Base-by-base conservation (phyloP, 495 filamentous ascomycete species). In the Xylaria longipes region DNA sequence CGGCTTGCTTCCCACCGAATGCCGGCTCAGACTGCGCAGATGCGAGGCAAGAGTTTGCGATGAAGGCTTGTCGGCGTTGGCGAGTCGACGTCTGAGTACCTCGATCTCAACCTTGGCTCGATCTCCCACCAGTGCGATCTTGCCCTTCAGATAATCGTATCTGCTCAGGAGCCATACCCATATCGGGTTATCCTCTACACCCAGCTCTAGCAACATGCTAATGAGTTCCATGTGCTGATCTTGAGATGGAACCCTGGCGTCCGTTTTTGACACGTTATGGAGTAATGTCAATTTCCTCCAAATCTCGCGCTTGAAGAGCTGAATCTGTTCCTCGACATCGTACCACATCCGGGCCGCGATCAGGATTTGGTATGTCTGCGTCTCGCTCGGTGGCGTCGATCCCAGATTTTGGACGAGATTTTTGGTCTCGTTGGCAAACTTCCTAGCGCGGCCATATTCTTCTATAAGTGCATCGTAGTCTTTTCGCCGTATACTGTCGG, bases 301-400 rank as follows among this genome's bases (percentile, higher is more conserved):
- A 3, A 94, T 86, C 72, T 97, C 94, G 8, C 92, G 87, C 78
- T 97, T 98, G 82, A 97, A 97, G 14, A 85, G 80, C 31, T 93
- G 89, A 33, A 97, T 90, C 69, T 95, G 94, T 54, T 91, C 87
- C 46, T 94, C 90, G 4, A 98, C 92, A 80, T 97, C 94, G 72
- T 90, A 86, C 95, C 94, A 97, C 91, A 98, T 95, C n/a, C 94
- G 90, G 7, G 92, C 94, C 39, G 94, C 94, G 22, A 97, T 87
- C 46, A 99, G 82, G 71, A 98, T 91, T 56, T 93, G 91, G 77
- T 97, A 91, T 22, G 93, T 87, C 76, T 98, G 90, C 39, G 87
- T 83, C 76, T 99, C 95, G 57, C 65, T 81, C 17, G 81, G 84
- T 75, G 76, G 85, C 75, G 76, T 83, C 76, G 58, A 88, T 80